These are phyloP conservation scores for Jamesozyma jinghongensis DNA, from an alignment of 805 yeast species.

Conservation along the genomic window DNA sequence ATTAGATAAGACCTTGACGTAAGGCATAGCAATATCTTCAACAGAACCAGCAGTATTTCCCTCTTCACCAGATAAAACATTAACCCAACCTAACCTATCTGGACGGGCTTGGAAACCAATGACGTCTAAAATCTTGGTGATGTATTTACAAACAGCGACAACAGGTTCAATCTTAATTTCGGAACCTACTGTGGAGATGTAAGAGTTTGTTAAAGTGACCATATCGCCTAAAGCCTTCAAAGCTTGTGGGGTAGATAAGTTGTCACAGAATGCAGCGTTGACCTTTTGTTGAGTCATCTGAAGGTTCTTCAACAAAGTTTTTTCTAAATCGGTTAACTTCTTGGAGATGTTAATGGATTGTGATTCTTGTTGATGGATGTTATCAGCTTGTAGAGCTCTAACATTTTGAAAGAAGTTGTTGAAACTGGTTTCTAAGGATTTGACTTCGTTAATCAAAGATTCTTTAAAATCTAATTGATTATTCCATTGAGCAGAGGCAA, in stretches of 20 bases:
- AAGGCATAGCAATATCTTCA: constrained; percentile 75
- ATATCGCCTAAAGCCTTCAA: constrained; percentile 57
- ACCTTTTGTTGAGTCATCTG: constrained; percentile 46
- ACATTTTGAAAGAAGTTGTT: constrained; percentile 79
- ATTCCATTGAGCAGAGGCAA: constrained; percentile 90
- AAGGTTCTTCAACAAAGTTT: constrained; percentile 44
- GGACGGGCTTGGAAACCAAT: constrained; percentile 68
- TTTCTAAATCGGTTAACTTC: constrained; percentile 49
- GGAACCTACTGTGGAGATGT: constrained; percentile 46
- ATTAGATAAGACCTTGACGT: constrained; percentile 60
- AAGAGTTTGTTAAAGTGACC: constrained; percentile 62
- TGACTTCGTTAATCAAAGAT: constrained; percentile 65
- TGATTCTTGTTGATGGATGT: constrained; percentile 38
- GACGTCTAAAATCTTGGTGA: constrained; percentile 58
- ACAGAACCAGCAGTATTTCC: constrained; percentile 13
- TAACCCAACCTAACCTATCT: constrained; percentile 78
- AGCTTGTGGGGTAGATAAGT: constrained; percentile 70
- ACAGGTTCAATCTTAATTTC: constrained; percentile 59
- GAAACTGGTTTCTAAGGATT: constrained; percentile 60
- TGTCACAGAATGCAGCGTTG: constrained; percentile 80
- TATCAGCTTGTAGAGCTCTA: constrained; percentile 70
- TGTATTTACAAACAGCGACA: constrained; percentile 52
- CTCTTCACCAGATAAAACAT: constrained; percentile 21
- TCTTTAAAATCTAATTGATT: constrained; percentile 88
- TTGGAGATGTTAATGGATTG: constrained; percentile 46